These are phyloP conservation scores for Suhomyces maxii DNA, from an alignment of 1,139 yeast species.

Conservation along the genomic window DNA sequence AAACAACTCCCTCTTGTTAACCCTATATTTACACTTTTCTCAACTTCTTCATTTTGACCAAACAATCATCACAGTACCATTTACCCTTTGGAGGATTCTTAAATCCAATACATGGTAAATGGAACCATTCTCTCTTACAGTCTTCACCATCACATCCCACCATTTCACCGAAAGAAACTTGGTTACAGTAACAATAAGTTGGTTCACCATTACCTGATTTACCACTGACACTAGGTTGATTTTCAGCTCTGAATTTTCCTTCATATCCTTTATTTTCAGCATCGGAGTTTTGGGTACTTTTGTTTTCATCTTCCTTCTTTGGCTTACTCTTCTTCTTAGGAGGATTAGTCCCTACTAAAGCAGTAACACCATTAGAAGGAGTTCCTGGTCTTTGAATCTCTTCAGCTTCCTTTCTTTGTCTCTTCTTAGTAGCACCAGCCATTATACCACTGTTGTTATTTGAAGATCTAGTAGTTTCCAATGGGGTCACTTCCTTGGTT, in stretches of 20 bases:
- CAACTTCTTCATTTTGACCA: constrained; percentile 37
- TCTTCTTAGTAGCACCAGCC: constrained; percentile 17
- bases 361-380: constrained; percentile 7
- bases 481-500: constrained; percentile 21
- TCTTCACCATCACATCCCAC: constrained; percentile 96
- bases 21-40: constrained; percentile 5
- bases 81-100: constrained; percentile 91
- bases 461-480: constrained; percentile 8
- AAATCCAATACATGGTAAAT: constrained; percentile 91
- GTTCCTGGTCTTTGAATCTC: constrained; percentile 9
- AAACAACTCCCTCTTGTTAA: neutral
- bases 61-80: constrained; percentile 96
- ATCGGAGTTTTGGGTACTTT: constrained; percentile 3
- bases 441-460: constrained; percentile 2
- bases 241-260: constrained; percentile 4
- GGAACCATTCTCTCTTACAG: constrained; percentile 96
- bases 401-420: constrained; percentile 21
- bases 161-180: constrained; percentile 97
- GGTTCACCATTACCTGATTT: constrained; percentile 53
- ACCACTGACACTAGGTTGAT: constrained; percentile 2
- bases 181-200: constrained; percentile 92
- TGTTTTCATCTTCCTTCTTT: constrained; percentile 28
- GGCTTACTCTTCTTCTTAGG: constrained; percentile 31
- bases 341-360: constrained; percentile 6
- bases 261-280: constrained; percentile 10